Evolutionary conservation across 2,329 filamentous ascomycete genomes (phyloP).

Genomic region (Arthroderma sp.): DNA sequence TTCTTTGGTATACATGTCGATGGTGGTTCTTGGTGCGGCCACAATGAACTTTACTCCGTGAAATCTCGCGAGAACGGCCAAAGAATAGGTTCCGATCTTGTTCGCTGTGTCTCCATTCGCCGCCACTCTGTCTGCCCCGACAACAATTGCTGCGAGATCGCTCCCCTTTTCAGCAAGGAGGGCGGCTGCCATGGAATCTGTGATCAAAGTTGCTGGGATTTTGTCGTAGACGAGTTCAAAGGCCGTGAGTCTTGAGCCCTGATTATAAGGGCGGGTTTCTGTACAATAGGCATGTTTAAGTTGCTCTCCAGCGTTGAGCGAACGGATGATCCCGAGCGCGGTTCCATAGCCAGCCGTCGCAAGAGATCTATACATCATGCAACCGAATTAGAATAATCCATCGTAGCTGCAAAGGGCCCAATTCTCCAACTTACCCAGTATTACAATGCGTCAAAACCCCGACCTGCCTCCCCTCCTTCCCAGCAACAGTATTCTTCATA

Average conservation of each 20-base stretch:
- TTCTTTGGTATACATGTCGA: conserved; percentile 67
- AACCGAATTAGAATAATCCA: not conserved
- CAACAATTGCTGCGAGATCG: conserved; percentile 74
- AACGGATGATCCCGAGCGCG: conserved; percentile 83
- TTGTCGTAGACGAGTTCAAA: conserved; percentile 92
- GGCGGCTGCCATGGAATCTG: conserved; percentile 91
- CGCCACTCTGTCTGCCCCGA: conserved; percentile 88
- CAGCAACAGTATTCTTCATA: conserved; percentile 40
- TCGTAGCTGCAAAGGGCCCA: not conserved
- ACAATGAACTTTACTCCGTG: conserved; percentile 92
- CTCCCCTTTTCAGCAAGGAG: conserved; percentile 51
- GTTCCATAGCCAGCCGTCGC: conserved; percentile 97
- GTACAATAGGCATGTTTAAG: conserved; percentile 86
- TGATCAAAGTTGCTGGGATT: conserved; percentile 83
- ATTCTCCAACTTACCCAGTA: conserved; percentile 51
- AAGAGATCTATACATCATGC: conserved; percentile 50
- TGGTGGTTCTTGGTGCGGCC: conserved; percentile 85
- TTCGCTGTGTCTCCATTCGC: conserved; percentile 97
- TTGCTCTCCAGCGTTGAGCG: conserved; percentile 51
- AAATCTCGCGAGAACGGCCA: conserved; percentile 77
- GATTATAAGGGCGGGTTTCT: conserved; percentile 94
- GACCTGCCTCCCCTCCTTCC: conserved; percentile 42
- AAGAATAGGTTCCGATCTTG: conserved; percentile 90
- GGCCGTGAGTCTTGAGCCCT: conserved; percentile 84
- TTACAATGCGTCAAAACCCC: conserved; percentile 97